Evolutionary conservation across 169 alveolate species (phyloP).

Genomic region (Cryptosporidium bovis): DNA sequence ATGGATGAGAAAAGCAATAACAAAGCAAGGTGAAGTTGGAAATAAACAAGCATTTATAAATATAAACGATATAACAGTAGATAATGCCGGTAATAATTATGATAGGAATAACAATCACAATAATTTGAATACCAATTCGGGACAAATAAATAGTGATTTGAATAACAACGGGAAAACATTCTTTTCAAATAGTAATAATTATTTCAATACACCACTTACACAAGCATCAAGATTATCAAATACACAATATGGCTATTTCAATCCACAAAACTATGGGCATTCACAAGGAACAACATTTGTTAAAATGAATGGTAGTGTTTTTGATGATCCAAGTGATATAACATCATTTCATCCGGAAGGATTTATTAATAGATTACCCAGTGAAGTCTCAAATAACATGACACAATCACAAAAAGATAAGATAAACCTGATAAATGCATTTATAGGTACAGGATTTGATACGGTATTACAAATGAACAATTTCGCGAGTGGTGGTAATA

Average conservation of each 20-base stretch:
- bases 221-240: constrained; percentile 44
- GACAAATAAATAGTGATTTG: neutral
- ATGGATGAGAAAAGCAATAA: constrained; percentile 69
- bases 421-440: constrained; percentile 62
- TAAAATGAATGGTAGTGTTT: constrained; percentile 61
- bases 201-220: constrained; percentile 43
- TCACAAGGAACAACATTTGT: constrained; percentile 32
- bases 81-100: too few species aligned
- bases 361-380: constrained; percentile 48
- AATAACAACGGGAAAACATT: neutral
- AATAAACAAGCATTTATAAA: constrained; percentile 2
- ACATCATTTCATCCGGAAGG: constrained; percentile 63
- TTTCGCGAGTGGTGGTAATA: neutral
- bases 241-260: constrained; percentile 27
- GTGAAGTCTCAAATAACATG: constrained; percentile 50
- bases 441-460: constrained; percentile 73
- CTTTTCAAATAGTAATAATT: neutral
- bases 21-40: constrained; percentile 33
- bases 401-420: constrained; percentile 61
- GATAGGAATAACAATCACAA: neutral
- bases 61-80: neutral
- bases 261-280: constrained; percentile 29
- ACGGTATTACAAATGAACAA: constrained; percentile 49
- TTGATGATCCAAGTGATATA: constrained; percentile 61
- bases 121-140: neutral